These are phyloP conservation scores for Casuarina glauca DNA, from an alignment of 306 rosid species.

Conservation along the genomic window DNA sequence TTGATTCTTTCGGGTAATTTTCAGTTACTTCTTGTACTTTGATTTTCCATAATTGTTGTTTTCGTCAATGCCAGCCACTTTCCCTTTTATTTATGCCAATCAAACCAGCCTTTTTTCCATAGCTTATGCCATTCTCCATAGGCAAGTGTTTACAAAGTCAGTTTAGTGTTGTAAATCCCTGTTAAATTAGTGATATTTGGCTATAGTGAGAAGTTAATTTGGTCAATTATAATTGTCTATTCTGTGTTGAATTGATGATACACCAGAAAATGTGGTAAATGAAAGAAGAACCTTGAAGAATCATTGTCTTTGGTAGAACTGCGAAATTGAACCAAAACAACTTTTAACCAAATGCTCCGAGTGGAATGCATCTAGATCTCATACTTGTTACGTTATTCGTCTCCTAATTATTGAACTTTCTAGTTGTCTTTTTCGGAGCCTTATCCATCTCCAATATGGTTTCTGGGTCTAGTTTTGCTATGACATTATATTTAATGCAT, in stretches of 20 bases:
- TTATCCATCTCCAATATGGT: background rate
- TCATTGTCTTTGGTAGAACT: background rate
- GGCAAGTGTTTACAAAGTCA: background rate
- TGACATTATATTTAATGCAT: background rate
- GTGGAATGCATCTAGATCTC: background rate
- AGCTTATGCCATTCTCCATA: background rate
- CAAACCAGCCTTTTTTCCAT: background rate
- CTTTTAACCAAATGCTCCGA: background rate
- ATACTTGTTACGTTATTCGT: no score
- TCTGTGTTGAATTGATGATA: background rate
- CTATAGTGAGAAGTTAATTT: background rate
- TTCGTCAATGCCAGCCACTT: background rate
- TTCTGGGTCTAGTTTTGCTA: background rate
- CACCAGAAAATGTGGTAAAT: background rate
- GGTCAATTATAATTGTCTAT: background rate
- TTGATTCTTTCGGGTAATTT: conserved; percentile 83
- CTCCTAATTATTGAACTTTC: background rate
- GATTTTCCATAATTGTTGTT: background rate
- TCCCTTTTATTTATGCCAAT: no score
- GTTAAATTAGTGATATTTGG: background rate
- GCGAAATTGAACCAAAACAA: background rate
- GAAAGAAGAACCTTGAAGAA: background rate
- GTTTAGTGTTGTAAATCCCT: background rate
- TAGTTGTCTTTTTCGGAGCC: no score
- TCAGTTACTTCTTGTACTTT: background rate